Evolutionary conservation across 345 rosid genomes (phyloP), one percentile per base, ranked within the genome.

Genomic region (Citropsis articulata): DNA sequence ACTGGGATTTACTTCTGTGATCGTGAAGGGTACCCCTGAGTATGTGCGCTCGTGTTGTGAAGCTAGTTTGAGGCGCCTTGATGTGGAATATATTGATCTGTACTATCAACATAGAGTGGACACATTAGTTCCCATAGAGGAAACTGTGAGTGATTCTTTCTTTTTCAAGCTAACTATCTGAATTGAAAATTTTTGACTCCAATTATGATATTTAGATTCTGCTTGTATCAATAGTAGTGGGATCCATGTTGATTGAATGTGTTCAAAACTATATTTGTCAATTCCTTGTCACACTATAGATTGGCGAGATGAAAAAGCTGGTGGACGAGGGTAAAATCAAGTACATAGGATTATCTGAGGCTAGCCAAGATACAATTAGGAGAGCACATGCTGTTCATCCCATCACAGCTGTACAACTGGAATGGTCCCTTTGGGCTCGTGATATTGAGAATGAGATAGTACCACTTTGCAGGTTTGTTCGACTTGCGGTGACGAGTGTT

Each of bases 11-110:
- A 28, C 9, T n/a, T 65, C 27, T 10, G 1, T 77, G 13, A 21
- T 9, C 2, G 21, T 79, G 18, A 71, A 71, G 4, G 85, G 85
- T 8, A 79, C 71, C 5, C 86, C 86, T 22, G 83, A 81, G 68
- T 83, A 71, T 55, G 80, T 72, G 5, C 76, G 83, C 13, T 64
- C 82, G 7, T 77, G 67, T 12, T 71, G 84, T n/a, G 81, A 85
- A 42, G 88, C 79, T 27, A 83, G 86, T 76, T 71, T 85, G 45
- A 81, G 81, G 71, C 75, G 83, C 64, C 86, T 78, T 7, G 86
- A 71, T 40, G 83, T 85, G 6, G 88, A 85, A 4, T 83, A 79
- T 38, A 83, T 85, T 56, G 88, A 85, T 79, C 80, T 85, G 16
- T 85, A 76, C 30, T 83, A 73, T 45, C 86, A 79, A 73, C 86